Percentiles rank a stretch among this genome's conserved stretches.
Conservation (phyloP, 331 rosid species). For the Spiraea crenata region DNA sequence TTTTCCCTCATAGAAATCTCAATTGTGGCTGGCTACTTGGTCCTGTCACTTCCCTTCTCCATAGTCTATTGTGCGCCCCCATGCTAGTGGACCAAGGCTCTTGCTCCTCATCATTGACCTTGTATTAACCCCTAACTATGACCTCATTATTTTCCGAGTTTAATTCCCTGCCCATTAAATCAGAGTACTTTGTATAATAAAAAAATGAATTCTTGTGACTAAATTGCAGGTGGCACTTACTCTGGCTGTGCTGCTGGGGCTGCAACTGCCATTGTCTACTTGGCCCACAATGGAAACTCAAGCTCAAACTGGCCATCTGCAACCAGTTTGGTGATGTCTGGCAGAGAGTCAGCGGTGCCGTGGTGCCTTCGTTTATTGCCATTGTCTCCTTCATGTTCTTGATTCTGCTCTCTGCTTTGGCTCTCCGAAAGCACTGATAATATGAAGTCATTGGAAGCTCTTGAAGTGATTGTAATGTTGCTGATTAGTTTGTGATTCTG, state of each 20-base stretch:
- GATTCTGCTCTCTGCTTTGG: constrained; percentile 54
- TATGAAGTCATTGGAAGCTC: neutral
- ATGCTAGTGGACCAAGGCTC: constrained; percentile 52
- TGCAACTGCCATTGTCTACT: constrained; percentile 68
- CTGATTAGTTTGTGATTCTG: constrained; percentile 9
- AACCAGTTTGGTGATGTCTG: constrained; percentile 77
- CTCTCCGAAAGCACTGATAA: constrained; percentile 47
- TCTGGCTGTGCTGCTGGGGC: constrained; percentile 59
- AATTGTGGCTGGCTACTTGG: constrained; percentile 68
- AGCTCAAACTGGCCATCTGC: constrained; percentile 80
- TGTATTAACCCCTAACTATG: constrained; percentile 32
- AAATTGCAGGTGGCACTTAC: constrained; percentile 57
- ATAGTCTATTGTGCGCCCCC: constrained; percentile 64
- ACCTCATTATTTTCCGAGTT: too few relatives aligned
- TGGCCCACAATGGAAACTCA: constrained; percentile 76
- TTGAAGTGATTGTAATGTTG: neutral
- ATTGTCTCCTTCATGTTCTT: constrained; percentile 44
- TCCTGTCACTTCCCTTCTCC: constrained; percentile 79
- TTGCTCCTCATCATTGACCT: constrained; percentile 73
- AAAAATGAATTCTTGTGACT: neutral
- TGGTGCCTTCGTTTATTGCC: constrained; percentile 55
- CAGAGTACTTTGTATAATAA: too few relatives aligned
- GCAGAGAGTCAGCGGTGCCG: constrained; percentile 58
- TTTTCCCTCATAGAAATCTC: constrained; percentile 72
- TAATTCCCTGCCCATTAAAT: too few relatives aligned